Conservation (phyloP, 2,329 filamentous ascomycete species). For the Penicillium hordei region DNA sequence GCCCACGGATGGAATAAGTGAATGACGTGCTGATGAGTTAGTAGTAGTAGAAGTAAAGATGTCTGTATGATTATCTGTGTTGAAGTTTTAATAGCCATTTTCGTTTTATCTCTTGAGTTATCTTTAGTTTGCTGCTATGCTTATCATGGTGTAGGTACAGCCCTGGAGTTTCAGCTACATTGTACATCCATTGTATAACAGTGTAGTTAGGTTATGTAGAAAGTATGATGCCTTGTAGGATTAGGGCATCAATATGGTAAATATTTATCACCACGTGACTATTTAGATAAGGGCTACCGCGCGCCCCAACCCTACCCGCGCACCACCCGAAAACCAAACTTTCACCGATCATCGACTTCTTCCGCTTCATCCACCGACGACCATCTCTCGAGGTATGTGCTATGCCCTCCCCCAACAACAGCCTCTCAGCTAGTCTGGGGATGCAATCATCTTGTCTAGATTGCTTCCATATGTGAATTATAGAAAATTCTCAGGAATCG, state of each 20-base stretch:
- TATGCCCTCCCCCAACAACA: slow-evolving; percentile 26
- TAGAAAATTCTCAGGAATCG: slow-evolving; percentile 10
- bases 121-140: neutral
- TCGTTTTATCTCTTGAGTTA: neutral
- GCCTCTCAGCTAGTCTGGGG: slow-evolving; percentile 47
- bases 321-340: slow-evolving; percentile 33
- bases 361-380: slow-evolving; percentile 29
- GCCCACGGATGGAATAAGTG: slow-evolving; percentile 2
- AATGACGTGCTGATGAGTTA: slow-evolving; percentile 2
- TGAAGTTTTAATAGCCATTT: neutral
- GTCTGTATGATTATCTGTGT: slow-evolving; percentile 4
- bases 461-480: slow-evolving; percentile 17
- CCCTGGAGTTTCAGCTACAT: neutral
- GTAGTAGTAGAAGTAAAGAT: slow-evolving; percentile 8
- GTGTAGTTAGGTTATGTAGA: neutral
- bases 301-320: slow-evolving; percentile 30
- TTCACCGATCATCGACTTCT: slow-evolving; percentile 19
- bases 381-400: slow-evolving; percentile 46
- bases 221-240: neutral
- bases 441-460: slow-evolving; percentile 41
- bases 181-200: no score
- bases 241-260: neutral
- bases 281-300: neutral
- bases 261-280: neutral
- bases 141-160: neutral